These are phyloP conservation scores for Middelhovenomyces tepae DNA, from an alignment of 805 yeast genomes.

Conservation along the genomic window DNA sequence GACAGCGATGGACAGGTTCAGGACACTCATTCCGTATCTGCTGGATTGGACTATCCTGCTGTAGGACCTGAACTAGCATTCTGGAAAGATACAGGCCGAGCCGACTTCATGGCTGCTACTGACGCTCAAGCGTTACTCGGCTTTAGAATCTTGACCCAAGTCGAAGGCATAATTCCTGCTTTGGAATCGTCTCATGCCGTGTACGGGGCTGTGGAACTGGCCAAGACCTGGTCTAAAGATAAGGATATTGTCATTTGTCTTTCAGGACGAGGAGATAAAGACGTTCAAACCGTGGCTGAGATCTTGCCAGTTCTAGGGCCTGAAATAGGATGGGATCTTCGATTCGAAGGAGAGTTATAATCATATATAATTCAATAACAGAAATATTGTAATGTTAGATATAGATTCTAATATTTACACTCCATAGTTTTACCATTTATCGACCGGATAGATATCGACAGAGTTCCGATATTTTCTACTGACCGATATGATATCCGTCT, in stretches of 20 bases:
- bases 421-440: too few species aligned
- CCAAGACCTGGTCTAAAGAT: slow-evolving; percentile 71
- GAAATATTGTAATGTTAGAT: too few species aligned
- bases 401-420: too few species aligned
- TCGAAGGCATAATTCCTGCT: slow-evolving; percentile 98
- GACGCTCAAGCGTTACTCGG: slow-evolving; percentile 94
- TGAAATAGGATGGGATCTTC: slow-evolving; percentile 88
- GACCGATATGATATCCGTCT: too few species aligned
- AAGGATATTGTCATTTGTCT: slow-evolving; percentile 79
- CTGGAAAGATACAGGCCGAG: slow-evolving; percentile 94
- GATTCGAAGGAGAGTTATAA: too few species aligned
- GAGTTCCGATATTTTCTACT: too few species aligned
- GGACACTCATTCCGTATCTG: slow-evolving; percentile 96
- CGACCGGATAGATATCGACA: too few species aligned
- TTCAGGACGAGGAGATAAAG: slow-evolving; percentile 99
- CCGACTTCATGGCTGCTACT: slow-evolving; percentile 81
- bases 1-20: slow-evolving; percentile 90
- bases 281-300: slow-evolving; percentile 96
- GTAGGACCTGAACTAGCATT: slow-evolving; percentile 96
- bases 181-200: slow-evolving; percentile 96
- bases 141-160: slow-evolving; percentile 76
- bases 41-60: slow-evolving; percentile 98
- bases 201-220: slow-evolving; percentile 80
- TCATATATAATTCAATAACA: too few species aligned
- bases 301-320: slow-evolving; percentile 85